These are phyloP conservation scores for Effrenium voratum DNA, from an alignment of 73 alveolate genomes.

Conservation along the genomic window DNA sequence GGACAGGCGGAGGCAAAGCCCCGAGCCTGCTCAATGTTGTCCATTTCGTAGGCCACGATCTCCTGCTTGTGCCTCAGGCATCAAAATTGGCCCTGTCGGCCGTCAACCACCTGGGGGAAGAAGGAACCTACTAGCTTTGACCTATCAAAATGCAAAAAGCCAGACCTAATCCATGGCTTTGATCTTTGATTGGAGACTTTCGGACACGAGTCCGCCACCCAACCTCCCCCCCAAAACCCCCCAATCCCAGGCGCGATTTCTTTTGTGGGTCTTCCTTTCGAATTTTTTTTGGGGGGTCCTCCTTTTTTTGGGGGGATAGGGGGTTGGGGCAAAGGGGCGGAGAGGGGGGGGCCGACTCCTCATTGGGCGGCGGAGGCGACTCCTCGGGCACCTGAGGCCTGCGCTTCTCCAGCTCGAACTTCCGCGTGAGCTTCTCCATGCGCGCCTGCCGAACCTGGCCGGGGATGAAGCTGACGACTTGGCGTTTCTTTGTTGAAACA, in stretches of 20 bases:
- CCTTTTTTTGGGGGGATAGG: not conserved
- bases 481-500: too few relatives aligned
- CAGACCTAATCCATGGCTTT: too few relatives aligned
- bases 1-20: too few relatives aligned
- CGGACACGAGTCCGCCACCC: too few relatives aligned
- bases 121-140: too few relatives aligned
- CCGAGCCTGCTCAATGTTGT: slow-evolving; percentile 46
- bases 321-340: too few relatives aligned
- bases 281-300: not conserved
- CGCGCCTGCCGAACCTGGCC: slow-evolving; percentile 81
- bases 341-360: too few relatives aligned
- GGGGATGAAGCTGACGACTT: not conserved
- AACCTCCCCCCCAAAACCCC: not conserved
- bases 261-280: not conserved
- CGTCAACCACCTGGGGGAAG: too few relatives aligned
- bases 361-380: not conserved
- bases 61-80: slow-evolving; percentile 82
- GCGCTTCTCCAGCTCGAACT: slow-evolving; percentile 82
- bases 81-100: too few relatives aligned
- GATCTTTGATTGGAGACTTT: too few relatives aligned
- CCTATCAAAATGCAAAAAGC: too few relatives aligned
- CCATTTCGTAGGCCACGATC: slow-evolving; percentile 88
- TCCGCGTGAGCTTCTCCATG: slow-evolving; percentile 82
- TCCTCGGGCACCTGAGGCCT: not conserved
- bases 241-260: not conserved